These are phyloP conservation scores for Coemansia sp. DNA, from an alignment of 192 early-diverging fungal species.

Conservation along the genomic window DNA sequence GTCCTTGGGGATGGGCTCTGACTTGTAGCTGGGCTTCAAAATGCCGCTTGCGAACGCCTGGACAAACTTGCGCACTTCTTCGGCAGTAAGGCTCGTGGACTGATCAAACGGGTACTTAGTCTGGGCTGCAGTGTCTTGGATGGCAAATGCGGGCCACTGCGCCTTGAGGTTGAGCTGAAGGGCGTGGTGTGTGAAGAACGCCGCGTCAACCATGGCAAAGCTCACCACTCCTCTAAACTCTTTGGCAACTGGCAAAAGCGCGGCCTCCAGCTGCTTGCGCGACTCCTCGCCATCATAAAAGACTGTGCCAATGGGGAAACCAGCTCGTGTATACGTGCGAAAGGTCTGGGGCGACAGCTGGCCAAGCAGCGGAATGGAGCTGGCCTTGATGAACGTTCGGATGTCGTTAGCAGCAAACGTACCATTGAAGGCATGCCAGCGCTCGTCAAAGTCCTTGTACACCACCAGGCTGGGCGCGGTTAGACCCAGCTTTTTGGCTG, in stretches of 20 bases:
- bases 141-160: constrained; percentile 92
- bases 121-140: constrained; percentile 72
- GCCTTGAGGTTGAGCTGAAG: constrained; percentile 81
- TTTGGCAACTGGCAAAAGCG: constrained; percentile 71
- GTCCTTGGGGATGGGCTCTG: constrained; percentile 71
- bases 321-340: constrained; percentile 73
- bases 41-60: constrained; percentile 65
- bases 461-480: constrained; percentile 72
- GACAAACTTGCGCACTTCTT: constrained; percentile 64
- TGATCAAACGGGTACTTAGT: constrained; percentile 86
- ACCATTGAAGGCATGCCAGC: constrained; percentile 67
- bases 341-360: constrained; percentile 92
- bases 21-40: constrained; percentile 76
- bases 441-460: constrained; percentile 87
- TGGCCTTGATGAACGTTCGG: constrained; percentile 68
- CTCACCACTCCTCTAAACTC: constrained; percentile 80
- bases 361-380: constrained; percentile 86
- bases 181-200: constrained; percentile 82
- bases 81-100: constrained; percentile 61
- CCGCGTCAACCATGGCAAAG: constrained; percentile 90
- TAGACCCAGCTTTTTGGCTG: constrained; percentile 59
- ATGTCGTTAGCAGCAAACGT: constrained; percentile 58
- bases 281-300: constrained; percentile 75
- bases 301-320: constrained; percentile 85
- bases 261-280: constrained; percentile 55